phyloP scores from a whole-genome alignment of 495 filamentous ascomycete genomes.

The Penicillium bovifimosum region DNA sequence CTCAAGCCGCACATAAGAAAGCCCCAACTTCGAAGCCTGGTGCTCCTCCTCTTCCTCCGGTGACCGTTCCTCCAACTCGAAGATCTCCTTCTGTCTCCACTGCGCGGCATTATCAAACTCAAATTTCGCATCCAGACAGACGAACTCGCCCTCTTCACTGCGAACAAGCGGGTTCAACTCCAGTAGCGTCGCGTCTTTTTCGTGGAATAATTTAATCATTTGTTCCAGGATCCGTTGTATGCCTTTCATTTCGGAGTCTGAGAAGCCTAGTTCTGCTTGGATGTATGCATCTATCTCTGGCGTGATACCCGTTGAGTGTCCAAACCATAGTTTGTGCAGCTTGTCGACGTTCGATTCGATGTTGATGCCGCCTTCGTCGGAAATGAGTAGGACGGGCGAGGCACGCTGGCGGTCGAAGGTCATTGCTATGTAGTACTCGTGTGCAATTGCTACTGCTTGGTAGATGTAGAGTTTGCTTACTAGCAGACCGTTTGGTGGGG shows the following conservation, averaged over 20 bases:
- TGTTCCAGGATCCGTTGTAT: conserved; percentile 21
- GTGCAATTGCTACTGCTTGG: conserved; percentile 20
- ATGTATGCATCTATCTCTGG: conserved; percentile 19
- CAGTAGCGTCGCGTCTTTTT: conserved; percentile 32
- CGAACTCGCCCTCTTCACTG: conserved; percentile 20
- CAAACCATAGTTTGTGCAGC: conserved; percentile 25
- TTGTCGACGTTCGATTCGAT: conserved; percentile 28
- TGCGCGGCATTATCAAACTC: conserved; percentile 24
- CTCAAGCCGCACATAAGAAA: conserved; percentile 28
- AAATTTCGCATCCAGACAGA: conserved; percentile 30
- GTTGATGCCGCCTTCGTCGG: conserved; percentile 25
- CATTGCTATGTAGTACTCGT: conserved; percentile 32
- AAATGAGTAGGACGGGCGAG: conserved; percentile 27
- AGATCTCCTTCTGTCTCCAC: conserved; percentile 24
- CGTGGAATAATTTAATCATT: conserved; percentile 24
- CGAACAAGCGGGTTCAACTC: conserved; percentile 33
- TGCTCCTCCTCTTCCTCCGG: conserved; percentile 15
- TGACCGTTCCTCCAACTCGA: conserved; percentile 16
- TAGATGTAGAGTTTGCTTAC: conserved; percentile 34
- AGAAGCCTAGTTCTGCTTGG: conserved; percentile 22
- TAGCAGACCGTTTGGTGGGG: conserved; percentile 21
- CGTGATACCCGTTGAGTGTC: conserved; percentile 20
- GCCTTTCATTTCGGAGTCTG: conserved; percentile 16
- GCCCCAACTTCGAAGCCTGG: conserved; percentile 20
- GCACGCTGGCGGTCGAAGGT: conserved; percentile 29